Evolutionary conservation across 805 yeast species (phyloP), one percentile per base, ranked within the genome.

Genomic region (Candida pseudoglaebosa): DNA sequence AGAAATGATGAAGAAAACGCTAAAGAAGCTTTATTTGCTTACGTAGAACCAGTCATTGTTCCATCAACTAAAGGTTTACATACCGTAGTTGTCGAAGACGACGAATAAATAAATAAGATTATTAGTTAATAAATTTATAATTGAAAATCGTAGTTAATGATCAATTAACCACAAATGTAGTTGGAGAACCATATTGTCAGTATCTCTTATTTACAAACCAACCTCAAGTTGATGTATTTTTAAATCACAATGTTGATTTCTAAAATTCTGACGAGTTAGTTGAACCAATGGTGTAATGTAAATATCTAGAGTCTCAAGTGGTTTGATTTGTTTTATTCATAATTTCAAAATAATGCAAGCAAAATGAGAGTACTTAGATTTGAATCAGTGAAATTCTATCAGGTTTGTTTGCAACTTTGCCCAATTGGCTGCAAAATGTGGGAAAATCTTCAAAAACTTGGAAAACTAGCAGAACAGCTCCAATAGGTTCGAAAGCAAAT

Each of bases 1-100:
- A 88, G 98, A 82, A 93, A 93, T 81, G 97, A 93, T 75, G 99
- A 93, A 80, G 99, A 93, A 81, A 91, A 88, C 70, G 97, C 99
- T 66, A 84, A 84, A 82, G 90, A 88, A 78, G 88, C 90, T 73
- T 82, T 93, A 73, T 93, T 87, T 81, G 89, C 98, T 57, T 90
- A 79, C 75, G 99, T 93, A 66, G 98, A 93, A 82, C 91, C 95
- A 66, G 96, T 93, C 70, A 74, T 77, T 65, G 97, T 93, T 64
- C 84, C 96, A 67, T 69, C 95, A 54, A 81, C 87, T 75, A 93
- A 93, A 84, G 97, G 97, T 78, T 86, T 93, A 74, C 83, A 89
- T 77, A 93, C 99, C 75, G 84, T 79, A 73, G 97, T 89, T 69
- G 90, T 93, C 71, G 90, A 78, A 67, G 85, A 82, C 60, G 80